These are phyloP conservation scores for Boletales sp. DNA, from an alignment of 768 basidiomycete species.

Conservation along the genomic window DNA sequence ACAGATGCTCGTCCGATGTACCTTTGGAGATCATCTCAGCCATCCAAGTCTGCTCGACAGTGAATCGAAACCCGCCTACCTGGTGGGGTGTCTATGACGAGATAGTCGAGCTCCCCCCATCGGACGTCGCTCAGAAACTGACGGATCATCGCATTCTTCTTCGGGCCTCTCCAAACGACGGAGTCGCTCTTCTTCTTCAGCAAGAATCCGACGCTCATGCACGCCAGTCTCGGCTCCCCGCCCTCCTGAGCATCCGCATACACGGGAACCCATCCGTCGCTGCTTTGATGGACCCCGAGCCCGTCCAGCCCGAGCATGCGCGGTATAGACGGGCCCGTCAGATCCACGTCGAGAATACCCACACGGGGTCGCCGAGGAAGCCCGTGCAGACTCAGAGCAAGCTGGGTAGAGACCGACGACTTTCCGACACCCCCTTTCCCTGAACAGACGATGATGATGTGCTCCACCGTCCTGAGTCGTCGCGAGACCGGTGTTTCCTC, in stretches of 20 bases:
- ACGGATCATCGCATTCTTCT: constrained; percentile 97
- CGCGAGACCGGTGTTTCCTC: constrained; percentile 60
- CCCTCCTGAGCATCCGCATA: constrained; percentile 70
- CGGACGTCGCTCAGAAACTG: constrained; percentile 94
- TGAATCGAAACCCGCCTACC: constrained; percentile 48
- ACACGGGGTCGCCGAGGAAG: constrained; percentile 66
- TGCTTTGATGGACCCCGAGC: constrained; percentile 87
- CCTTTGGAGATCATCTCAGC: constrained; percentile 45
- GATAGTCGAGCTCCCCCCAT: constrained; percentile 91
- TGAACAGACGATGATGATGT: constrained; percentile 89
- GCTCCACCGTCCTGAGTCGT: constrained; percentile 69
- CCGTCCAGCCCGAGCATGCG: constrained; percentile 92
- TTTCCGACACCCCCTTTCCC: constrained; percentile 99
- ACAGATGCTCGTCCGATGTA: constrained; percentile 98
- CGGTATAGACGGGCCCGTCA: constrained; percentile 92
- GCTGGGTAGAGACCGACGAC: constrained; percentile 90
- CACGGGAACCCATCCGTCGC: constrained; percentile 96
- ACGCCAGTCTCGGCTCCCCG: constrained; percentile 65
- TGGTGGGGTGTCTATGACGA: constrained; percentile 94
- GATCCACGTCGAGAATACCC: constrained; percentile 90
- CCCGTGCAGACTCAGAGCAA: constrained; percentile 81
- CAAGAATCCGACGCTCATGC: constrained; percentile 97
- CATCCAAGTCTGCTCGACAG: neutral
- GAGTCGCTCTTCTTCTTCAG: constrained; percentile 87
- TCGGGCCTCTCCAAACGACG: constrained; percentile 97